Conservation (phyloP, 2,329 filamentous ascomycete species). For the Paraphaeosphaeria minitans region DNA sequence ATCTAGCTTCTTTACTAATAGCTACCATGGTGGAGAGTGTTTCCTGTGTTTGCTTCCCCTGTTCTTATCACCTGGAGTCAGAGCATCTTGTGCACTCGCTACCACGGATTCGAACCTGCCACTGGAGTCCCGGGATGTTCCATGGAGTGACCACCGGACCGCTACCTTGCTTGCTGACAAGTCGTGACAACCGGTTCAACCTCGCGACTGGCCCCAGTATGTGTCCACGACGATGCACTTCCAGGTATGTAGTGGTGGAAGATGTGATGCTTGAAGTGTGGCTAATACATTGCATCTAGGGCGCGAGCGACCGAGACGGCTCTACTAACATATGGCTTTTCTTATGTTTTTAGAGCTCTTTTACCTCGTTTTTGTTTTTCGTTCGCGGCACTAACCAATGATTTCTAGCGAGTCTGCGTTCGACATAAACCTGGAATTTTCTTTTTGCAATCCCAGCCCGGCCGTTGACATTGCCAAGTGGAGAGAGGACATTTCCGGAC, state of each 20-base stretch:
- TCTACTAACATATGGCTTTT: constrained; percentile 28
- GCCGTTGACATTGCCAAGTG: constrained; percentile 47
- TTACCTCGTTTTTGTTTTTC: constrained; percentile 14
- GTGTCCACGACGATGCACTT: neutral
- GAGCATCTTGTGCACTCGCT: constrained; percentile 10
- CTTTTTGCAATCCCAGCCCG: constrained; percentile 39
- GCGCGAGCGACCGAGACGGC: neutral
- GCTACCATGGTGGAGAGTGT: constrained; percentile 16
- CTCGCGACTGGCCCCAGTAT: neutral
- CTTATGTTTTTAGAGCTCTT: constrained; percentile 22
- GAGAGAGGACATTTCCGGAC: constrained; percentile 47
- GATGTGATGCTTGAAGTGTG: neutral
- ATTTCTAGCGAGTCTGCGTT: constrained; percentile 47
- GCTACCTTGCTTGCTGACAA: constrained; percentile 4
- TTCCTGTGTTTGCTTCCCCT: constrained; percentile 18
- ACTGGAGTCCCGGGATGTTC: constrained; percentile 7
- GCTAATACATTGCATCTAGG: constrained; percentile 45
- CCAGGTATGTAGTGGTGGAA: constrained; percentile 4
- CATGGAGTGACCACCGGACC: neutral
- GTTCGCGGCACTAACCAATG: constrained; percentile 43
- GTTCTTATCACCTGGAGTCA: constrained; percentile 17
- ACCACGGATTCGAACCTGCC: constrained; percentile 2
- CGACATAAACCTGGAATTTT: constrained; percentile 41
- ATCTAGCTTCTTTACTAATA: constrained; percentile 35
- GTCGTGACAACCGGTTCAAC: neutral